Base-by-base conservation (phyloP, 1,139 yeast genomes). In the Suhomyces panamericanus region DNA sequence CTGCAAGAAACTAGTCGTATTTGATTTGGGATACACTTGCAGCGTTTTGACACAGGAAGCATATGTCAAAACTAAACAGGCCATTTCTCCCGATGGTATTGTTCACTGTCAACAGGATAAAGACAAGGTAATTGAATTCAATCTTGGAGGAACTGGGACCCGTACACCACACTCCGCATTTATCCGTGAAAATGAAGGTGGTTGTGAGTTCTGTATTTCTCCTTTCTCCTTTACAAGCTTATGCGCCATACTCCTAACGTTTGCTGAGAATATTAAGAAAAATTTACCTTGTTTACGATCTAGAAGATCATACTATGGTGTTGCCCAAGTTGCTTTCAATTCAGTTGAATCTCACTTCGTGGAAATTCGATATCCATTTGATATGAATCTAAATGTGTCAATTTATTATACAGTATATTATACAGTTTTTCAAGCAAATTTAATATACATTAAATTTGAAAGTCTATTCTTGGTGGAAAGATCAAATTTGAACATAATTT, bases 1-100 rank as follows among this genome's bases (percentile, higher is more conserved):
- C 9, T 6, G 16, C 13, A 11, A 16, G 4, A 17, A 8, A 17
- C 15, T 30, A 11, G n/a, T 28, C 12, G 32, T 44, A n/a, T 35
- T 40, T 30, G 47, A 44, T 27, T 40, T 42, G 15, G 47, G 47
- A 9, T 44, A 40, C 28, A 16, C 35, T 13, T 35, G 9, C 32
- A 16, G 39, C n/a, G 8, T 17, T 5, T 16, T 44, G 1, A 40
- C 39, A 7, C 37, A 14, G 28, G 20, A 10, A 11, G 8, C 35
- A 10, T 3, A 6, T 12, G 30, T 33, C 16, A 43, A 37, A 6
- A 16, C 40, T n/a, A 12, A 3, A 4, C 3, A 26, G 5, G 17
- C 10, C 11, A 12, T 38, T 12, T 6, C 13, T 6, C 27, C 27
- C 6, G 34, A 32, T 32, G 44, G 39, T 10, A 3, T 3, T n/a